These are phyloP conservation scores for Colletotrichum gigasporum DNA, from an alignment of 2,329 filamentous ascomycete genomes.

Conservation along the genomic window DNA sequence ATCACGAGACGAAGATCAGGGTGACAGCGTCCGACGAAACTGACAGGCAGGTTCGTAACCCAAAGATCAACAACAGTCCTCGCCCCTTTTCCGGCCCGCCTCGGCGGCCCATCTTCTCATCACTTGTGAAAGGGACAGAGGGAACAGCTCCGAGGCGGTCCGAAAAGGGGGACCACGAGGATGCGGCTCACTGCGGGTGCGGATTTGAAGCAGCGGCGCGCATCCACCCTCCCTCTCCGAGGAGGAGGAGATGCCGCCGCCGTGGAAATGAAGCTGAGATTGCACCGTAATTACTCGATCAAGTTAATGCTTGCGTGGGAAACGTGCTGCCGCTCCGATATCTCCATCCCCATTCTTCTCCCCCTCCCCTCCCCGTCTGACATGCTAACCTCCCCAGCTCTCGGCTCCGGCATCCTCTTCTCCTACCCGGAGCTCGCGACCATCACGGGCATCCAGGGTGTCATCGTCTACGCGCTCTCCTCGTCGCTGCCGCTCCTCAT, in stretches of 20 bases:
- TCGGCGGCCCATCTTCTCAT: not conserved
- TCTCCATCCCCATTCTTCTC: conserved; percentile 42
- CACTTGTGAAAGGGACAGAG: not conserved
- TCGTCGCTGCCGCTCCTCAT: conserved; percentile 77
- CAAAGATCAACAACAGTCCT: conserved; percentile 43
- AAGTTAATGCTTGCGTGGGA: conserved; percentile 99
- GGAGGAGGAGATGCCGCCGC: conserved; percentile 49
- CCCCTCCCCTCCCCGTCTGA: conserved; percentile 36
- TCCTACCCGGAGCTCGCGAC: conserved; percentile 84
- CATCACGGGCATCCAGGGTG: conserved; percentile 80
- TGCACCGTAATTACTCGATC: conserved; percentile 95
- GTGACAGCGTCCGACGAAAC: conserved; percentile 24
- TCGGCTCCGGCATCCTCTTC: conserved; percentile 86
- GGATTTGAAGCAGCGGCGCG: conserved; percentile 60
- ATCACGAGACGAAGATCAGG: conserved; percentile 31
- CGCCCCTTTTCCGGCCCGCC: not conserved
- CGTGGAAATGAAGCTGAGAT: conserved; percentile 82
- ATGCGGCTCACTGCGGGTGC: conserved; percentile 89
- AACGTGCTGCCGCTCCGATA: conserved; percentile 89
- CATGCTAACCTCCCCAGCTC: conserved; percentile 67
- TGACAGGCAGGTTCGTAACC: conserved; percentile 49
- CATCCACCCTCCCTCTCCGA: conserved; percentile 60
- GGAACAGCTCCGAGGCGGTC: not conserved
- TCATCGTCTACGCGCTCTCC: conserved; percentile 79
- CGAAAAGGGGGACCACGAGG: conserved; percentile 38